Percentiles rank a stretch among this genome's conserved stretches.
Conservation (phyloP, 192 early-diverging fungal genomes). For the Pecoramyces ruminantium region DNA sequence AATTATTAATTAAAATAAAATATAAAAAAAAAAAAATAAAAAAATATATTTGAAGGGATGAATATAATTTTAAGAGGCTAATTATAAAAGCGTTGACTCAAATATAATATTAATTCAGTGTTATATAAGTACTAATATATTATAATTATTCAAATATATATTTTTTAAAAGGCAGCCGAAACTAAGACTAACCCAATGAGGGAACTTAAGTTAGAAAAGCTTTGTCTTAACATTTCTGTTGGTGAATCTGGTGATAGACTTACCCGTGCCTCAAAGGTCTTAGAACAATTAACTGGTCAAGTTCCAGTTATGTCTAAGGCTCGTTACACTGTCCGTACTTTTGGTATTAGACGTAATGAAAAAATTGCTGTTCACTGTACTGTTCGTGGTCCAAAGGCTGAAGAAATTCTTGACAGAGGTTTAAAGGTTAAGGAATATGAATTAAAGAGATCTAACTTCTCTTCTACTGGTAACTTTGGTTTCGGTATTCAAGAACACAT, state of each 20-base stretch:
- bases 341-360: constrained; percentile 99
- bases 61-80: no score
- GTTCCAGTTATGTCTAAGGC: constrained; percentile 98
- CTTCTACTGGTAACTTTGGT: constrained; percentile 96
- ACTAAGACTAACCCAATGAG: constrained; percentile 72
- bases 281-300: constrained; percentile 99
- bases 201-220: constrained; percentile 96
- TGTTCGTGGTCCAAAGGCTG: constrained; percentile 83
- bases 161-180: not conserved
- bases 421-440: constrained; percentile 99
- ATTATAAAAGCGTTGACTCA: no score
- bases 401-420: constrained; percentile 98
- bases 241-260: constrained; percentile 99
- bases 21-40: no score
- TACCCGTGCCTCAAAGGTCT: constrained; percentile 98
- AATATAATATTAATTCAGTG: no score
- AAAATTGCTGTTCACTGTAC: constrained; percentile 99
- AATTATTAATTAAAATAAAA: no score
- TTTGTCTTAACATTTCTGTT: constrained; percentile 99
- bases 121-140: no score
- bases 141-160: not conserved
- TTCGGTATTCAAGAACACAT: constrained; percentile 99
- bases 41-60: no score
- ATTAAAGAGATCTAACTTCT: constrained; percentile 88
- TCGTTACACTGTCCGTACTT: constrained; percentile 98